Conservation (phyloP, 75 land plant genomes). For the Gnetum montanum region DNA sequence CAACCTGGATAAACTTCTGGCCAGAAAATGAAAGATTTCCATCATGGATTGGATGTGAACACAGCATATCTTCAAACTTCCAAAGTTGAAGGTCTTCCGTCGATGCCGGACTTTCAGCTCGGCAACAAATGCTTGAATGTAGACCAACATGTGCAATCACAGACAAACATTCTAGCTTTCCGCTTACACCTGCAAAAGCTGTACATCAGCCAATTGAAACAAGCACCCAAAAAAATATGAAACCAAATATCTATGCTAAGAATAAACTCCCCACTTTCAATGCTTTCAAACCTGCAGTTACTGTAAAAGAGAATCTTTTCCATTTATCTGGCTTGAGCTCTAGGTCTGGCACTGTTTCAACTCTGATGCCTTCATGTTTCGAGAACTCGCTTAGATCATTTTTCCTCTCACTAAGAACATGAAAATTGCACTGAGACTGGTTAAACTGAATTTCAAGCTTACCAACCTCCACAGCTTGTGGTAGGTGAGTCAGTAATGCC, state of each 20-base stretch:
- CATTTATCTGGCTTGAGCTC: slow-evolving; percentile 34
- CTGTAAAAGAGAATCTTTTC: slow-evolving; percentile 28
- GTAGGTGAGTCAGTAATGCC: slow-evolving; percentile 77
- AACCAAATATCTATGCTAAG: not conserved
- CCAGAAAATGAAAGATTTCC: slow-evolving; percentile 59
- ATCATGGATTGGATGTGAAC: slow-evolving; percentile 62
- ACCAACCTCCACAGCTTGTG: slow-evolving; percentile 49
- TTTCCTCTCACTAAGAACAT: slow-evolving; percentile 10
- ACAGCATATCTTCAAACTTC: slow-evolving; percentile 77
- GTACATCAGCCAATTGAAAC: not conserved
- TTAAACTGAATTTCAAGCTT: slow-evolving; percentile 84
- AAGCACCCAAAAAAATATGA: not conserved
- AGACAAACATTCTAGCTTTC: slow-evolving; percentile 87
- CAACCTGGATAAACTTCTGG: slow-evolving; percentile 86
- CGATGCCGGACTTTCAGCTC: slow-evolving; percentile 92
- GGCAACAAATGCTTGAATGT: slow-evolving; percentile 62
- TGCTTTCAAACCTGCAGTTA: slow-evolving; percentile 26
- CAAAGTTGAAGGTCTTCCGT: slow-evolving; percentile 77
- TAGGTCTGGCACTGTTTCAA: slow-evolving; percentile 32
- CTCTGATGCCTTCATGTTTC: slow-evolving; percentile 1
- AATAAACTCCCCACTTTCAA: too few species aligned
- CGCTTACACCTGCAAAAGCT: slow-evolving; percentile 64
- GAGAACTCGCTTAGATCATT: not conserved
- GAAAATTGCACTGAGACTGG: slow-evolving; percentile 65
- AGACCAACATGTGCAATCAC: slow-evolving; percentile 60